Base-by-base conservation (phyloP, 495 filamentous ascomycete genomes). In the Hyaloscypha bicolor region DNA sequence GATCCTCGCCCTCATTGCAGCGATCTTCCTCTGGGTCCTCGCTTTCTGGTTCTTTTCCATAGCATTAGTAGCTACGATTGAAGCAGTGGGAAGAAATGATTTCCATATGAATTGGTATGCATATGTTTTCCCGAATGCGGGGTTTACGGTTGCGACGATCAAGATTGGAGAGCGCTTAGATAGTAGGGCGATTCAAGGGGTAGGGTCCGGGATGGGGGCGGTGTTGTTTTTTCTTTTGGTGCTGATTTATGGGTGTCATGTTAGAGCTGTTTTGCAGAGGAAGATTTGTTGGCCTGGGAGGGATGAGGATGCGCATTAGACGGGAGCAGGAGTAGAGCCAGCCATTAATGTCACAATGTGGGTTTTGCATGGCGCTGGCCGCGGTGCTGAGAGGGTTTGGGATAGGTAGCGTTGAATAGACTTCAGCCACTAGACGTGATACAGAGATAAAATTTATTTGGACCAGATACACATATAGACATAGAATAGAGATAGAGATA, bases 11-110 rank as follows among this genome's bases (percentile, higher is more conserved):
- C 71, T 88, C 22, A 75, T 79, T 0, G 65, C 78, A 0, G 88
- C 80, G 2, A 82, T 89, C 4, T 90, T 90, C 64, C 78, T 93
- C 3, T 93, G 90, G 90, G 83, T 84, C 0, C 76, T 92, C 14
- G 86, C 83, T 48, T 80, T 92, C 39, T 92, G 89, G 89, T 92
- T 92, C 79, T 92, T 92, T 73, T 79, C 78, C 39, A 79, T 88
- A 5, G 86, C 87, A 0, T 68, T 82, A 9, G 75, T 87, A 25
- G 84, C 83, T 1, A 82, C 85, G 9, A 69, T 90, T 31, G 62
- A 60, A 56, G 55, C 48, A 0, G 58, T 63, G 4, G 33, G 25
- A 6, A 22, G 80, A 87, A 32, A 78, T 81, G 55, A 77, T 59
- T 62, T 87, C 85, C 68, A 82, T 71, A 72, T 87, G 22, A 80